These are phyloP conservation scores for Chionographis japonica DNA, from an alignment of 106 monocot genomes.

Conservation along the genomic window DNA sequence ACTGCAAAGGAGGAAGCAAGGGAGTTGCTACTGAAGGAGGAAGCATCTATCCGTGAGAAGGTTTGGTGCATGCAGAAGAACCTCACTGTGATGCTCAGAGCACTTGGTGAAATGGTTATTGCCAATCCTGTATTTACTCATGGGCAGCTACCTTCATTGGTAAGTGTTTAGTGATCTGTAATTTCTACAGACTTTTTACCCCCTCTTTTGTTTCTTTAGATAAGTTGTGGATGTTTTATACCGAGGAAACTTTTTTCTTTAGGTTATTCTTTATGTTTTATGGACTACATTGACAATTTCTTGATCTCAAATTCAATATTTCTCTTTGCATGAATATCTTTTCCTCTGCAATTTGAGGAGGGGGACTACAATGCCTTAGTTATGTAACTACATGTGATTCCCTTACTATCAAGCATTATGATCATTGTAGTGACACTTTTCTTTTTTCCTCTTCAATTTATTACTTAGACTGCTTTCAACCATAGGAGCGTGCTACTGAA, in stretches of 20 bases:
- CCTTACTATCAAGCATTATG: too few relatives aligned
- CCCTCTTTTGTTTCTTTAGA: not conserved
- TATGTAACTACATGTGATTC: too few relatives aligned
- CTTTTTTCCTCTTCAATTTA: too few relatives aligned
- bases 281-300: not conserved
- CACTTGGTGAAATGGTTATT: slow-evolving; percentile 80
- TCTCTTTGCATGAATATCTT: too few relatives aligned
- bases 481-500: too few relatives aligned
- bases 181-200: not conserved
- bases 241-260: not conserved
- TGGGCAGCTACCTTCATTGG: slow-evolving; percentile 80
- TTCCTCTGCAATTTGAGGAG: too few relatives aligned
- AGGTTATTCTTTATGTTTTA: not conserved
- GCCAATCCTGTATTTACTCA: slow-evolving; percentile 88
- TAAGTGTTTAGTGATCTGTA: slow-evolving; percentile 19
- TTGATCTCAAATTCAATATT: not conserved
- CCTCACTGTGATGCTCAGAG: slow-evolving; percentile 64
- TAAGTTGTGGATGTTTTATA: too few relatives aligned
- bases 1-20: slow-evolving; percentile 95
- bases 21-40: slow-evolving; percentile 70
- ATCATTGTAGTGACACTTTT: too few relatives aligned
- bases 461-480: too few relatives aligned
- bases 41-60: slow-evolving; percentile 70
- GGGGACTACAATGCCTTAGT: too few relatives aligned
- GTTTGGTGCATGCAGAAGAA: slow-evolving; percentile 58